A percentile compares a stretch with the other conserved stretches of the same genome.
These are phyloP conservation scores for Quercus lobata DNA, from an alignment of 331 rosid species.

Conservation along the genomic window DNA sequence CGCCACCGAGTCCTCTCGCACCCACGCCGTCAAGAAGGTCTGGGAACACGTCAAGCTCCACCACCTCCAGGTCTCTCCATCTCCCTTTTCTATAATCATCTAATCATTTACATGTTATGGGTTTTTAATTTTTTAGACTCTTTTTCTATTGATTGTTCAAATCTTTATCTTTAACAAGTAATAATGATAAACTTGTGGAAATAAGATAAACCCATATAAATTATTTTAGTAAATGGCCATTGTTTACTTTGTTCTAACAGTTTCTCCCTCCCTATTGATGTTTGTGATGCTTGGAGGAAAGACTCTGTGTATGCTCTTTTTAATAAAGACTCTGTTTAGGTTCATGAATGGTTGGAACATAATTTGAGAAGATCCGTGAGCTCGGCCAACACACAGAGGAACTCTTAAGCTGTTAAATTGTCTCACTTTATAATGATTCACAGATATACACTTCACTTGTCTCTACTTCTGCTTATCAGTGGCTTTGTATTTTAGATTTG, in stretches of 20 bases:
- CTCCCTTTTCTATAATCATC: not conserved
- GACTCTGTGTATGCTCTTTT: not conserved
- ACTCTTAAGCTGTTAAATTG: not conserved
- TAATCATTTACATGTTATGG: too few relatives aligned
- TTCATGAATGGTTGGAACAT: not conserved
- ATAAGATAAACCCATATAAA: too few relatives aligned
- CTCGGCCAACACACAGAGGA: not conserved
- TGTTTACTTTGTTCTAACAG: not conserved
- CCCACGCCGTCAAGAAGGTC: slow-evolving; percentile 55
- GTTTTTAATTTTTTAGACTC: too few relatives aligned
- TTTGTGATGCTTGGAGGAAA: not conserved
- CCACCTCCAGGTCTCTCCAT: slow-evolving; percentile 52
- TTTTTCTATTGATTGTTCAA: too few relatives aligned
- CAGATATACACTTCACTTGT: not conserved
- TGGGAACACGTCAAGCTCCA: slow-evolving; percentile 66
- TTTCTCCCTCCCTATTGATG: too few relatives aligned
- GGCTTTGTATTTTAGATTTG: too few relatives aligned
- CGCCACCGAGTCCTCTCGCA: slow-evolving; percentile 46
- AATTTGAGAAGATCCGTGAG: not conserved
- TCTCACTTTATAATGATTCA: not conserved
- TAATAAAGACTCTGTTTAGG: not conserved
- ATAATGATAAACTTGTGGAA: too few relatives aligned
- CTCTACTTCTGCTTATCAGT: too few relatives aligned
- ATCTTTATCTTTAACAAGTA: too few relatives aligned
- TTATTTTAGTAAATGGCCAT: too few relatives aligned